Evolutionary conservation across 2,329 filamentous ascomycete species (phyloP).

Genomic region (Diatrype stigma): DNA sequence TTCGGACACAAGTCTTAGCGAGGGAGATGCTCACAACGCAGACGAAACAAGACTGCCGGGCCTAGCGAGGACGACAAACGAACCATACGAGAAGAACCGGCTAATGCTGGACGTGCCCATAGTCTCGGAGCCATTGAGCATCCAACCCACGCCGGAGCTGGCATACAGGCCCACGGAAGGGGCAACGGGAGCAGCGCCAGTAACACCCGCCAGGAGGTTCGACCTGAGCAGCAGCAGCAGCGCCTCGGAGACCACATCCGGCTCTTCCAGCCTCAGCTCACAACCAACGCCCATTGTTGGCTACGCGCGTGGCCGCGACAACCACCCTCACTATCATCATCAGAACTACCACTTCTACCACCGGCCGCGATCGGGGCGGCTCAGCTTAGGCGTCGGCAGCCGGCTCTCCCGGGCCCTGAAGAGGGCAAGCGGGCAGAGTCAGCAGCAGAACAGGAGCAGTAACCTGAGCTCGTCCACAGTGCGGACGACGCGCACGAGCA

Average conservation of each 20-base stretch:
- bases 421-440: conserved; percentile 12
- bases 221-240: conserved; percentile 19
- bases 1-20: conserved; percentile 25
- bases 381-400: conserved; percentile 14
- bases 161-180: conserved; percentile 16
- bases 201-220: too few relatives aligned
- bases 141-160: conserved; percentile 27
- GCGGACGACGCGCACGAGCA: conserved; percentile 25
- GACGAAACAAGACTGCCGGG: conserved; percentile 14
- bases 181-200: too few relatives aligned
- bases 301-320: conserved; percentile 8
- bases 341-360: too few relatives aligned
- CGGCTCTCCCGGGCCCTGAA: conserved; percentile 25
- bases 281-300: conserved; percentile 13
- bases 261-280: background rate
- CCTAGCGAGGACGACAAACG: conserved; percentile 8
- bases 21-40: conserved; percentile 16
- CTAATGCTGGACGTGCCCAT: conserved; percentile 17
- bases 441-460: conserved; percentile 19
- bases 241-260: background rate
- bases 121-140: conserved; percentile 23
- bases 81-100: conserved; percentile 6
- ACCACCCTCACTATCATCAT: too few relatives aligned
- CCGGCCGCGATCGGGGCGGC: conserved; percentile 10
- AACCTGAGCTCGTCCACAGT: conserved; percentile 20